Evolutionary conservation across 2,329 filamentous ascomycete genomes (phyloP).

Genomic region (Calonectria honghensis): DNA sequence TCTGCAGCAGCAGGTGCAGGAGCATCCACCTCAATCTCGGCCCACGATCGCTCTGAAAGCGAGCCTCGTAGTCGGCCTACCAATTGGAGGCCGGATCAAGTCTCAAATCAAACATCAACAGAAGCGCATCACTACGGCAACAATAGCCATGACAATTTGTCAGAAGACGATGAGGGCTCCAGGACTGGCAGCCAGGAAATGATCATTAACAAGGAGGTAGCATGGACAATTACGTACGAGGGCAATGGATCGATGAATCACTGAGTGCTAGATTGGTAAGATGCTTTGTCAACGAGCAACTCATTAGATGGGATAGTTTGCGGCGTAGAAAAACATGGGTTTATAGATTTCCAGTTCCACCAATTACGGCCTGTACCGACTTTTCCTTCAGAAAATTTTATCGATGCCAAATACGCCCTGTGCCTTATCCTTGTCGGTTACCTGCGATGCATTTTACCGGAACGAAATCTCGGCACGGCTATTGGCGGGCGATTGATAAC

Average conservation of each 20-base stretch:
- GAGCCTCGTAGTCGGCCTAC: slow-evolving; percentile 34
- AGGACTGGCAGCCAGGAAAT: slow-evolving; percentile 48
- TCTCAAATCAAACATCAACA: slow-evolving; percentile 33
- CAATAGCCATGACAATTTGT: slow-evolving; percentile 36
- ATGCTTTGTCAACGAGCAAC: slow-evolving; percentile 6
- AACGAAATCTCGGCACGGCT: neutral
- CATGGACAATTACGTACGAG: slow-evolving; percentile 45
- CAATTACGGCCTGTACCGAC: slow-evolving; percentile 2
- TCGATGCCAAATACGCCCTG: slow-evolving; percentile 4
- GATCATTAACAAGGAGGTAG: slow-evolving; percentile 49
- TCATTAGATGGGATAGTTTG: slow-evolving; percentile 1
- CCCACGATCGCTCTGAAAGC: slow-evolving; percentile 27
- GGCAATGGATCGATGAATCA: slow-evolving; percentile 21
- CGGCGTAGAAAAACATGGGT: slow-evolving; percentile 25
- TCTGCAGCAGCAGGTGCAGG: slow-evolving; percentile 28
- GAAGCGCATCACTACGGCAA: slow-evolving; percentile 10
- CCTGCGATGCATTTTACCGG: neutral
- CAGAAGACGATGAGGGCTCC: slow-evolving; percentile 41
- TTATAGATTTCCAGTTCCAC: slow-evolving; percentile 31
- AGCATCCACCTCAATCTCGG: slow-evolving; percentile 21
- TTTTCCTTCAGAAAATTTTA: neutral
- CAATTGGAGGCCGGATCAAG: slow-evolving; percentile 44
- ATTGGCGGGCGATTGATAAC: neutral
- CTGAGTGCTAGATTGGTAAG: slow-evolving; percentile 6
- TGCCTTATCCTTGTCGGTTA: slow-evolving; percentile 12